Evolutionary conservation across 176 grass and related monocot genomes (phyloP), one percentile per base, ranked within the genome.

Genomic region (Saccharum officinarum): DNA sequence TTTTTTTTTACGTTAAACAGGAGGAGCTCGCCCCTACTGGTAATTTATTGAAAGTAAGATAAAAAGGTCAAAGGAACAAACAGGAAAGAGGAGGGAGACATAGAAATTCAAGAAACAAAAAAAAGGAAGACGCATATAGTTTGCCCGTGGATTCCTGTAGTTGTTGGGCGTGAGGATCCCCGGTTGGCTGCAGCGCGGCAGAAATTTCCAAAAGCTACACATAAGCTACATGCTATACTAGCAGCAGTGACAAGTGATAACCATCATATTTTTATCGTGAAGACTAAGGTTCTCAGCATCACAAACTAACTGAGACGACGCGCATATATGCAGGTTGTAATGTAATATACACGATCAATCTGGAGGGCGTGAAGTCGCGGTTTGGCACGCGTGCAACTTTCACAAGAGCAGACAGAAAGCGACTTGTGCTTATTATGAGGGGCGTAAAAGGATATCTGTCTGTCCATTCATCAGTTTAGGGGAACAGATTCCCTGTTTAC

Each of bases 81-180:
- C n/a, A n/a, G n/a, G n/a, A n/a, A n/a, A n/a, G n/a, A n/a, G n/a
- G n/a, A n/a, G n/a, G n/a, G n/a, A n/a, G n/a, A n/a, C n/a, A n/a
- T n/a, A n/a, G n/a, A n/a, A n/a, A n/a, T n/a, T n/a, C n/a, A n/a
- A n/a, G n/a, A n/a, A n/a, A n/a, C n/a, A n/a, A n/a, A n/a, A n/a
- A n/a, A n/a, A n/a, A n/a, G n/a, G n/a, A n/a, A n/a, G n/a, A n/a
- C n/a, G 75, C 57, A 84, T 79, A 25, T 8, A 41, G 17, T 73
- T 65, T 78, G 66, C 81, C 57, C 42, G 26, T 84, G 68, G 76
- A 79, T 84, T 89, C 87, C 87, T 60, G 60, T 68, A 67, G 45
- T 75, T 67, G 69, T 80, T 73, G 75, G 75, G 37, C 26, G 20
- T 67, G 33, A 66, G 36, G 59, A 74, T 8, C 47, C 75, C 61